These are phyloP conservation scores for Coemansia umbellata DNA, from an alignment of 192 early-diverging fungal genomes.

Conservation along the genomic window DNA sequence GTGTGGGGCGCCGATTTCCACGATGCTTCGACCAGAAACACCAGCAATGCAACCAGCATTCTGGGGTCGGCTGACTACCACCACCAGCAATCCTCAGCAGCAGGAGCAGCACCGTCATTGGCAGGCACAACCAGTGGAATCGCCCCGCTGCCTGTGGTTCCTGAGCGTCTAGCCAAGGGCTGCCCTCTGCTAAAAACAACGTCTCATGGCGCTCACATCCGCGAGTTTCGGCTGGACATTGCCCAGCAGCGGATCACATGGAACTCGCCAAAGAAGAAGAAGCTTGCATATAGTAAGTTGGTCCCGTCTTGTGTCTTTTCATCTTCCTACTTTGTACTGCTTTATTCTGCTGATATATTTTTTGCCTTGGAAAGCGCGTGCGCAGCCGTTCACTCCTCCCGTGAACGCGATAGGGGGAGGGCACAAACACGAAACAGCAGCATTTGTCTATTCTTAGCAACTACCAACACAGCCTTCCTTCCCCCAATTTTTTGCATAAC, in stretches of 20 bases:
- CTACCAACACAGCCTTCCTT: too few species aligned
- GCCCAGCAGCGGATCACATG: conserved; percentile 52
- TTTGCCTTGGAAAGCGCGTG: neutral
- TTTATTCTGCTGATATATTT: too few species aligned
- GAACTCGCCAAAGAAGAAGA: conserved; percentile 52
- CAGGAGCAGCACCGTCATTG: neutral
- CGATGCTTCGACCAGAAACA: neutral
- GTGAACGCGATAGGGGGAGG: too few species aligned
- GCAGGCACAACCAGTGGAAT: neutral
- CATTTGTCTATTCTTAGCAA: too few species aligned
- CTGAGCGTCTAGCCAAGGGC: conserved; percentile 35
- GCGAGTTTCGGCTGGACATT: conserved; percentile 50
- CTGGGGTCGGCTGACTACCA: conserved; percentile 1
- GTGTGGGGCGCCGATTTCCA: neutral
- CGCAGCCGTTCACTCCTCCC: too few species aligned
- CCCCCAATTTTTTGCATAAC: too few species aligned
- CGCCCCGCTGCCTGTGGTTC: conserved; percentile 25
- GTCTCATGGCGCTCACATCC: conserved; percentile 33
- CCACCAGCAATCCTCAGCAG: neutral
- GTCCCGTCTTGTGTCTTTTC: neutral
- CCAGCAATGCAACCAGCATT: neutral
- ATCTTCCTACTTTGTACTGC: neutral
- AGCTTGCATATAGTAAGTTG: conserved; percentile 51
- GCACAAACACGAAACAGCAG: too few species aligned
- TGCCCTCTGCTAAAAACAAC: conserved; percentile 48